Conservation (phyloP, 2,329 filamentous ascomycete genomes). For the Nemania sp. region DNA sequence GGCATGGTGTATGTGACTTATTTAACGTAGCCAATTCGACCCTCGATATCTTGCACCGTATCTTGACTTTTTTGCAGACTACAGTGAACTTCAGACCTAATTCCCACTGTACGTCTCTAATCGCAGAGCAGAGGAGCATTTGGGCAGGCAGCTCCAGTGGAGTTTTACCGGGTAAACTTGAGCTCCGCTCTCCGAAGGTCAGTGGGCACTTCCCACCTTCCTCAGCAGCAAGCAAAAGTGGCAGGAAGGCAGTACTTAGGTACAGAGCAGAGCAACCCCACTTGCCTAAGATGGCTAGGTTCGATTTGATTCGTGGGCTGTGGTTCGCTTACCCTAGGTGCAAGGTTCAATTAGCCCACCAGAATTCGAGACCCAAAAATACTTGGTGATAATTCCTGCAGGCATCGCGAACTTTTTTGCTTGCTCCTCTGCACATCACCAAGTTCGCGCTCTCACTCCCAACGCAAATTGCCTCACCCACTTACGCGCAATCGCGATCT, state of each 20-base stretch:
- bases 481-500: conserved; percentile 30
- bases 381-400: conserved; percentile 13
- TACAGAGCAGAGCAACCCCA: no score
- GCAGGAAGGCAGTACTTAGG: no score
- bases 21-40: conserved; percentile 1
- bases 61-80: conserved; percentile 25
- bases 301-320: no score
- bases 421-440: conserved; percentile 34
- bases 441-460: conserved; percentile 36
- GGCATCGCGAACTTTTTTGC: conserved; percentile 51
- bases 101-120: conserved; percentile 8
- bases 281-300: no score
- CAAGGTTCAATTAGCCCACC: conserved; percentile 26
- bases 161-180: conserved; percentile 7
- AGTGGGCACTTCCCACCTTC: no score
- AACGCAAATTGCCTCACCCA: conserved; percentile 35
- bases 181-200: conserved; percentile 5
- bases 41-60: conserved; percentile 1
- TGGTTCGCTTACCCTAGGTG: conserved; percentile 29
- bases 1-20: conserved; percentile 56
- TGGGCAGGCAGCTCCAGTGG: conserved; percentile 15
- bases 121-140: no score
- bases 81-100: background rate
- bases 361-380: conserved; percentile 31
- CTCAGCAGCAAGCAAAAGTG: no score